phyloP scores from a whole-genome alignment of 2,329 filamentous ascomycete genomes.

The Talaromyces sp. region DNA sequence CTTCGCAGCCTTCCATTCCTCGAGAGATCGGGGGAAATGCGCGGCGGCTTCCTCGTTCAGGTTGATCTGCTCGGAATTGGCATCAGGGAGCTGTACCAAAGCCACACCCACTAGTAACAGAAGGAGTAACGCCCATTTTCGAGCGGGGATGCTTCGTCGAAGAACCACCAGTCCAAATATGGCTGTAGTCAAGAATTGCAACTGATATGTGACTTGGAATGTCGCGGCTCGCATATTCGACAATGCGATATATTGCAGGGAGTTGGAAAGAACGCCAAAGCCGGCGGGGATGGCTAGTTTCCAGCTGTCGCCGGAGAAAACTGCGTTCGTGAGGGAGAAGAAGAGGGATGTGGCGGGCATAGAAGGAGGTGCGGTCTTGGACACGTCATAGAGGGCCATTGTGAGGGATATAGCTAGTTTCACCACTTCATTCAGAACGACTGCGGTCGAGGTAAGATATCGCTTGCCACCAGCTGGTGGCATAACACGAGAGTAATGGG shows the following conservation, averaged over 20 bases:
- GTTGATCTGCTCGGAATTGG: conserved; percentile 53
- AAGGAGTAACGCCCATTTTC: conserved; percentile 79
- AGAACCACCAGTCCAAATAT: conserved; percentile 82
- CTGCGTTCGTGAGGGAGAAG: conserved; percentile 73
- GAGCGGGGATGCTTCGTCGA: conserved; percentile 67
- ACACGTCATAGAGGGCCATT: conserved; percentile 85
- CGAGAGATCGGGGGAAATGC: conserved; percentile 77
- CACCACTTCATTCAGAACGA: conserved; percentile 89
- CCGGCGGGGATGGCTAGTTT: conserved; percentile 87
- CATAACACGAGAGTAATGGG: conserved; percentile 96
- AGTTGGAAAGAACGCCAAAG: conserved; percentile 89
- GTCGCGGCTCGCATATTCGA: conserved; percentile 90
- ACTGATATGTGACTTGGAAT: conserved; percentile 90
- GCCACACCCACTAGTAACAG: conserved; percentile 80
- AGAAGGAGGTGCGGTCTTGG: conserved; percentile 73
- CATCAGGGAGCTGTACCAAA: conserved; percentile 77
- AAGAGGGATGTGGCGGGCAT: conserved; percentile 80
- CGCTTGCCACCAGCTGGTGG: conserved; percentile 78
- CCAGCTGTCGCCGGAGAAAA: conserved; percentile 92
- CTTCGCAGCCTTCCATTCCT: conserved; percentile 68
- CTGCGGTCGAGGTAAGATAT: conserved; percentile 91
- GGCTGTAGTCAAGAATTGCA: conserved; percentile 91
- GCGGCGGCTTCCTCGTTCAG: conserved; percentile 64
- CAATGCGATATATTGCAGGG: conserved; percentile 88
- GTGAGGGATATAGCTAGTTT: conserved; percentile 86